Conservation (phyloP, 495 filamentous ascomycete species). For the Penicillium coffeae region DNA sequence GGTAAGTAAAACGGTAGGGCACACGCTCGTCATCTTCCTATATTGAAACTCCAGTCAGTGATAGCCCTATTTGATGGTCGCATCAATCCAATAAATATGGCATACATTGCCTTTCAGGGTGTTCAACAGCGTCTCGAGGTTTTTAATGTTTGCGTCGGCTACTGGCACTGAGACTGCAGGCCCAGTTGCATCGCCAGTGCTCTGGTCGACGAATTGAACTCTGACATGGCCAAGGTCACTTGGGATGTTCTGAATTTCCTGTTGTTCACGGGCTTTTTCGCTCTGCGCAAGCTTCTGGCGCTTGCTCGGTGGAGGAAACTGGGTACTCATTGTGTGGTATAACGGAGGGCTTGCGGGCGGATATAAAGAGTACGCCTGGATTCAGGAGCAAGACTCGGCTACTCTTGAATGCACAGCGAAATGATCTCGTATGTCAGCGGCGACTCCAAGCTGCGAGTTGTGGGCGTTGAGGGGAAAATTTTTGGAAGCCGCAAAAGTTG, state of each 20-base stretch:
- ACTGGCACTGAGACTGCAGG: constrained; percentile 77
- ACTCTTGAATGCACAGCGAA: too few relatives aligned
- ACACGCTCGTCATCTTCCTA: constrained; percentile 74
- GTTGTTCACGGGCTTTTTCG: constrained; percentile 68
- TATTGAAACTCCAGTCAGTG: too few relatives aligned
- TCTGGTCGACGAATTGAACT: constrained; percentile 83
- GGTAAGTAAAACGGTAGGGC: constrained; percentile 83
- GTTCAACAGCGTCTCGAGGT: constrained; percentile 88
- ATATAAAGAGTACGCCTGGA: too few relatives aligned
- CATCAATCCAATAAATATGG: too few relatives aligned
- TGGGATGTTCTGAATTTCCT: constrained; percentile 69
- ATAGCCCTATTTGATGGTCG: too few relatives aligned
- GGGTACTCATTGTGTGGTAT: constrained; percentile 79
- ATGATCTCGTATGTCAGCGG: too few relatives aligned
- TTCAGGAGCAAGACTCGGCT: too few relatives aligned
- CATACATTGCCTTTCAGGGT: constrained; percentile 77
- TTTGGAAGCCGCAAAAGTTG: too few relatives aligned
- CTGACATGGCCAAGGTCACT: constrained; percentile 74
- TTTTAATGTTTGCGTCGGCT: constrained; percentile 80
- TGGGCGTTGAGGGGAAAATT: constrained; percentile 2
- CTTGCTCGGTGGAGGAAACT: constrained; percentile 86
- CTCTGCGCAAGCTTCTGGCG: constrained; percentile 73
- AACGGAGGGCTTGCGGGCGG: too few relatives aligned
- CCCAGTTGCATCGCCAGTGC: constrained; percentile 62
- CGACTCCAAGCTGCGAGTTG: too few relatives aligned